Evolutionary conservation across 768 basidiomycete genomes (phyloP).

Genomic region (Dioszegia aurantiaca): DNA sequence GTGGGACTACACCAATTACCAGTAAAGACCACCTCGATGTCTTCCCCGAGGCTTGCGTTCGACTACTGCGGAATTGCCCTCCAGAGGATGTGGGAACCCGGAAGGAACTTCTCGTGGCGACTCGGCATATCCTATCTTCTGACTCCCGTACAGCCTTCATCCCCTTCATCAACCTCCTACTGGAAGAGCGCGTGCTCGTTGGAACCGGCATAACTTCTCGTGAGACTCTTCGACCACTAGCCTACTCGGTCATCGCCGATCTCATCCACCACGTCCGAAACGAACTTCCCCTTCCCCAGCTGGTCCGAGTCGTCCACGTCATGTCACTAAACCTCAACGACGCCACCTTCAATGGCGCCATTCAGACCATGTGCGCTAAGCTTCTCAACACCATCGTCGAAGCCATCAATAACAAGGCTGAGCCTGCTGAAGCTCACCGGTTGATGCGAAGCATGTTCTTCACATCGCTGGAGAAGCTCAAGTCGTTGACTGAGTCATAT

Average conservation of each 20-base stretch:
- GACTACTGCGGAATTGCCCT: conserved; percentile 92
- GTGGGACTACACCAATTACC: conserved; percentile 58
- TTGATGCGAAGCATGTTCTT: conserved; percentile 76
- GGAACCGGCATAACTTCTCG: conserved; percentile 78
- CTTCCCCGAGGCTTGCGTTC: conserved; percentile 72
- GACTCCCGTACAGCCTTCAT: conserved; percentile 74
- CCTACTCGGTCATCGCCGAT: conserved; percentile 86
- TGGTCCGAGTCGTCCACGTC: conserved; percentile 73
- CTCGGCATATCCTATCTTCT: conserved; percentile 80
- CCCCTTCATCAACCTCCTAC: conserved; percentile 78
- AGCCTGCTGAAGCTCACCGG: conserved; percentile 64
- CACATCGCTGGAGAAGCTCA: conserved; percentile 77
- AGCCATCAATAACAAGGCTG: conserved; percentile 71
- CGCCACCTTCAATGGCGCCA: conserved; percentile 69
- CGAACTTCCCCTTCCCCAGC: conserved; percentile 73
- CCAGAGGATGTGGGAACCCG: conserved; percentile 74
- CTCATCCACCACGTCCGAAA: conserved; percentile 84
- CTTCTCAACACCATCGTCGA: conserved; percentile 88
- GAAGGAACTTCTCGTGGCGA: conserved; percentile 71
- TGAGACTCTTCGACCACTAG: conserved; percentile 76
- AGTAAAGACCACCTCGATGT: conserved; percentile 70
- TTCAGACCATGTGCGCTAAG: conserved; percentile 88
- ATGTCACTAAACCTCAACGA: conserved; percentile 89
- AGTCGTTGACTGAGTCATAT: conserved; percentile 62
- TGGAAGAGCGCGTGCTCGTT: conserved; percentile 84